Evolutionary conservation across 2,329 filamentous ascomycete species (phyloP), one percentile per base, ranked within the genome.

Genomic region (Aspergillus hiratsukae): DNA sequence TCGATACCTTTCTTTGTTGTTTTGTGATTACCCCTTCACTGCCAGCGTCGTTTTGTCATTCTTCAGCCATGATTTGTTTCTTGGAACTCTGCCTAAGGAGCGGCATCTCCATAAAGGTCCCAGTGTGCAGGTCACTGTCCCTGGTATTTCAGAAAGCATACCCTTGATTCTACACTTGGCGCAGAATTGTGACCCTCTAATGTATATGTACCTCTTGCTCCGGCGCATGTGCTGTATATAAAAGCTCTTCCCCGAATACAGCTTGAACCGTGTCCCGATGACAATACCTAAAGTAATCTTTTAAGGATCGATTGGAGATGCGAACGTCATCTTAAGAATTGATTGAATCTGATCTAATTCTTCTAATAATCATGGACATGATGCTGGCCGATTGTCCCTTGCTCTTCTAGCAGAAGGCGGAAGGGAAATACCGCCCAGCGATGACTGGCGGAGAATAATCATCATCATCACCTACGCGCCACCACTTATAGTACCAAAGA

Each of bases 161-260:
- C 52, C 54, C 63, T 61, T 49, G 52, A 58, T 58, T 50, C 57
- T 58, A 56, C 52, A 57, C 56, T 55, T 51, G 29, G 54, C 57
- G 60, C 59, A 37, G 14, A 56, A 64, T 65, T 60, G 61, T 57
- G 51, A 51, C 60, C 50, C 58, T 63, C 58, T 62, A 63, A 68
- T 71, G 66, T 69, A 71, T 64, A 69, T 67, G 67, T 65, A 65
- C 61, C 48, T 57, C 55, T 57, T 62, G 56, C 54, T 54, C 54
- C 63, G 62, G 58, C 62, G 62, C 66, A 60, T 56, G 58, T 64
- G 64, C 65, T 70, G 66, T 71, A 70, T 58, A 69, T 70, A 70
- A 61, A 65, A 66, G 53, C 64, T 54, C 14, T 59, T 59, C 57
- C 61, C 60, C 61, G 56, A 57, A 63, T 63, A 58, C 59, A 64